These are phyloP conservation scores for Mayamaea pseudoterrestris DNA, from an alignment of 108 stramenopile species.

Conservation along the genomic window DNA sequence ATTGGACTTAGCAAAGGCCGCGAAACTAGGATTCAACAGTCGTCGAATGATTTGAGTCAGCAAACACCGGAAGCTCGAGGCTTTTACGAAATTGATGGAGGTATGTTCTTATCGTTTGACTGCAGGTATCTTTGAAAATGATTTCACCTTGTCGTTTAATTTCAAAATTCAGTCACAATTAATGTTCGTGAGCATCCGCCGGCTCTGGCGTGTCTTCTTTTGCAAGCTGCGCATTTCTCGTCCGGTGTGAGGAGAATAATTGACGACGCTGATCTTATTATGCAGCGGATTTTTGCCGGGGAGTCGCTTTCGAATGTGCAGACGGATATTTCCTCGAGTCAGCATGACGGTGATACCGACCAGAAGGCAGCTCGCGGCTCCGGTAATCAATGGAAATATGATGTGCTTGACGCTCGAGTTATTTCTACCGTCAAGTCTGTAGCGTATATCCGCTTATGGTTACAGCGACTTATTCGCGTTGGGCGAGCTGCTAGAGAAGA, in stretches of 20 bases:
- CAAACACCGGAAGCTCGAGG: conserved; percentile 6
- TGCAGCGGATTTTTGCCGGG: conserved; percentile 46
- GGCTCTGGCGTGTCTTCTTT: conserved; percentile 60
- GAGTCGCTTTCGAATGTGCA: conserved; percentile 28
- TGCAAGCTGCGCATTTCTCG: conserved; percentile 72
- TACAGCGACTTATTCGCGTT: conserved; percentile 63
- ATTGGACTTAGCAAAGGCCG: too few species aligned
- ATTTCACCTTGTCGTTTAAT: too few species aligned
- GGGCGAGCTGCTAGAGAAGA: conserved; percentile 70
- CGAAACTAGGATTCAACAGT: too few species aligned
- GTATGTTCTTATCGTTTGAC: too few species aligned
- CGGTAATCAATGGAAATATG: conserved; percentile 80
- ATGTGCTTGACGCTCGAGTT: conserved; percentile 68
- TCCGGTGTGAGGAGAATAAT: conserved; percentile 47
- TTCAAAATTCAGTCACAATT: too few species aligned
- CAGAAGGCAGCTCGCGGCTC: conserved; percentile 16
- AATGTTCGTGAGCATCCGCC: conserved; percentile 67
- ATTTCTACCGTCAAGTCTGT: conserved; percentile 60
- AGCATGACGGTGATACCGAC: too few species aligned
- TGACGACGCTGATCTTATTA: conserved; percentile 35
- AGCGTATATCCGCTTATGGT: conserved; percentile 50
- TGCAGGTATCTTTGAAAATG: too few species aligned
- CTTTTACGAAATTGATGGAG: conserved; percentile 37
- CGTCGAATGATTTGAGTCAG: conserved; percentile 3
- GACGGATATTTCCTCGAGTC: conserved; percentile 2